Conservation (phyloP, 2,329 filamentous ascomycete species). For the Colletotrichum destructivum region DNA sequence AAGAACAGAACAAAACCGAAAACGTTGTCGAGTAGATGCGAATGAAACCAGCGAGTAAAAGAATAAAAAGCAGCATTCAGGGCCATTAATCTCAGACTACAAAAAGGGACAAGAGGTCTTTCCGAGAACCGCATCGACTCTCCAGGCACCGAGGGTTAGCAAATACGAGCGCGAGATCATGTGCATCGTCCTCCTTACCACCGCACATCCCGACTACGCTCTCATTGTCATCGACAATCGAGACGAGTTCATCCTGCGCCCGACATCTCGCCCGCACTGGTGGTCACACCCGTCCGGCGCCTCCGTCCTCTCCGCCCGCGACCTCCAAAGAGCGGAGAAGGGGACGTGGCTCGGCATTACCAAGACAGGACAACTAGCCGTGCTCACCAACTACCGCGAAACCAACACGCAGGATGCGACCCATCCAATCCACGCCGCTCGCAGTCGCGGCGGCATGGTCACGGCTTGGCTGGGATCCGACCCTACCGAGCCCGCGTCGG, state of each 20-base stretch:
- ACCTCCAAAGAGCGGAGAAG: slow-evolving; percentile 73
- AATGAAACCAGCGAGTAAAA: neutral
- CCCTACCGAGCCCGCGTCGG: slow-evolving; percentile 61
- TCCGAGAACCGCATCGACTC: neutral
- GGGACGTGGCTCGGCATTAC: slow-evolving; percentile 79
- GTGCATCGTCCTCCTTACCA: slow-evolving; percentile 85
- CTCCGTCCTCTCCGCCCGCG: slow-evolving; percentile 71
- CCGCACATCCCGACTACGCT: slow-evolving; percentile 81
- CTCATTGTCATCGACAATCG: slow-evolving; percentile 84
- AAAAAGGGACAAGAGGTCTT: neutral
- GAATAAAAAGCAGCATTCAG: neutral
- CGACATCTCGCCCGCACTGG: slow-evolving; percentile 76
- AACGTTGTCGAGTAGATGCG: neutral
- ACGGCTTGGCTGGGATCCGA: slow-evolving; percentile 72
- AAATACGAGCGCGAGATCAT: slow-evolving; percentile 59
- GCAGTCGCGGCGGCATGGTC: slow-evolving; percentile 75
- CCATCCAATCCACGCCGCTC: slow-evolving; percentile 68
- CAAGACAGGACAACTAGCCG: slow-evolving; percentile 71
- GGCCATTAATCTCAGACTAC: neutral
- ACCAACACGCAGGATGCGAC: slow-evolving; percentile 62
- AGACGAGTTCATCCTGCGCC: slow-evolving; percentile 79
- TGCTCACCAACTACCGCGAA: slow-evolving; percentile 79
- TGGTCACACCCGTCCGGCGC: slow-evolving; percentile 66
- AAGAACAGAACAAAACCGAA: neutral
- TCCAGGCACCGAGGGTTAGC: neutral